phyloP scores from a whole-genome alignment of 2,329 filamentous ascomycete genomes.

The Colletotrichum lentis region DNA sequence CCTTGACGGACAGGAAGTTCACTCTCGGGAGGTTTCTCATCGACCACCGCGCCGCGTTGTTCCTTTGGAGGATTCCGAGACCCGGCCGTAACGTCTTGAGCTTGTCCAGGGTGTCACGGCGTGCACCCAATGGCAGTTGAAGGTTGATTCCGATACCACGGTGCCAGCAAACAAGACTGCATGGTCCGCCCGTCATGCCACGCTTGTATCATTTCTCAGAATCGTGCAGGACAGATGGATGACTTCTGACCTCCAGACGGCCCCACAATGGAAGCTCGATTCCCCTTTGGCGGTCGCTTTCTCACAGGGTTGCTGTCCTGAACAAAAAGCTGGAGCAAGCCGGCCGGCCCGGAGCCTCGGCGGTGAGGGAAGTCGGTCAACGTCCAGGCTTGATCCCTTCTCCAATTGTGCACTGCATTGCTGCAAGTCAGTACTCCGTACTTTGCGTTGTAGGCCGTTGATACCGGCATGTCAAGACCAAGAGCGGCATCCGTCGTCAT shows the following conservation, averaged over 20 bases:
- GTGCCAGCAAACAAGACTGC: conserved; percentile 11
- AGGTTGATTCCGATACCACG: conserved; percentile 14
- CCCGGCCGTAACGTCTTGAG: background rate
- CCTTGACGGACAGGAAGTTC: too few relatives aligned
- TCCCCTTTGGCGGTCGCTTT: background rate
- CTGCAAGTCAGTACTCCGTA: too few relatives aligned
- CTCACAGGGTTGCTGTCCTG: conserved; percentile 7
- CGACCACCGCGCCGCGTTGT: background rate
- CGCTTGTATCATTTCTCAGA: conserved; percentile 32
- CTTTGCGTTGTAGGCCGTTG: conserved; percentile 9
- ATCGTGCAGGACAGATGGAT: conserved; percentile 8
- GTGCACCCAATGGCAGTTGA: conserved; percentile 14
- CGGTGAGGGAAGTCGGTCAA: conserved; percentile 10
- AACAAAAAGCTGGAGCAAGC: background rate
- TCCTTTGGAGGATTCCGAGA: background rate
- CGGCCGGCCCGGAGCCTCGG: background rate
- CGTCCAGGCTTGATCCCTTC: conserved; percentile 23
- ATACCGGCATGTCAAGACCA: conserved; percentile 17
- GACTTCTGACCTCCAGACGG: background rate
- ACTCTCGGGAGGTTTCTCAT: background rate
- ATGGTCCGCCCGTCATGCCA: conserved; percentile 13
- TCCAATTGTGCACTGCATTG: conserved; percentile 2
- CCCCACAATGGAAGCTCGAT: conserved; percentile 3
- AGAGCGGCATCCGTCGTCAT: background rate
- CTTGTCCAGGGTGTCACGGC: background rate